These are phyloP conservation scores for Tetracentron sinense DNA, from an alignment of 164 flowering plant species.

Conservation along the genomic window DNA sequence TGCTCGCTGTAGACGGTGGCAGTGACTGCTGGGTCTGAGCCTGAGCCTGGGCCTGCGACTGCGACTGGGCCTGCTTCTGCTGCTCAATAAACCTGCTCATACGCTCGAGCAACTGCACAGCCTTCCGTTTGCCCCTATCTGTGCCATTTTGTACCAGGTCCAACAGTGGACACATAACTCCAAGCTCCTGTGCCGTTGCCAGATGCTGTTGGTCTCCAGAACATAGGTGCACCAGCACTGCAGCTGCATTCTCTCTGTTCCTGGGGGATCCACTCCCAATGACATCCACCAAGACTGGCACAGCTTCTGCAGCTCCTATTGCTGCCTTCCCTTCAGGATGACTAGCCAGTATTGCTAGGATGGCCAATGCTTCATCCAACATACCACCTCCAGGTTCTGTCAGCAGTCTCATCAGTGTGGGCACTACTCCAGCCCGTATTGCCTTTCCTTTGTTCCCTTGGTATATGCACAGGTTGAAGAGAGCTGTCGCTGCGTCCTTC, in stretches of 20 bases:
- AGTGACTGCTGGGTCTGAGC: not conserved
- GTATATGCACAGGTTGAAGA: conserved; percentile 6
- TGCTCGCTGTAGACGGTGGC: not conserved
- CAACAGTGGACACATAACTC: not conserved
- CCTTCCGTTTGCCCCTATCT: conserved; percentile 1
- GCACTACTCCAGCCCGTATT: not conserved
- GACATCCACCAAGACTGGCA: not conserved
- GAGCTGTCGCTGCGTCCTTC: conserved; percentile 3
- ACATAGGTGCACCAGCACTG: no score
- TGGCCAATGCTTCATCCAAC: conserved; percentile 1
- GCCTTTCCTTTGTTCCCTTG: conserved; percentile 5
- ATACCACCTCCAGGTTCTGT: conserved; percentile 3
- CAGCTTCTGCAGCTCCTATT: conserved; percentile 1
- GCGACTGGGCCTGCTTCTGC: not conserved
- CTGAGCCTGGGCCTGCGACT: not conserved
- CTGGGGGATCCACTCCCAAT: conserved; percentile 3
- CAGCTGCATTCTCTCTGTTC: conserved; percentile 6
- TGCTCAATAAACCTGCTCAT: conserved; percentile 1
- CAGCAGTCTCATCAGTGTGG: conserved; percentile 1
- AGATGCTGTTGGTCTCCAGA: not conserved
- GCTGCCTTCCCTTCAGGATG: conserved; percentile 3
- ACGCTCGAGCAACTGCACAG: conserved; percentile 1
- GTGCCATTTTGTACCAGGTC: conserved; percentile 2
- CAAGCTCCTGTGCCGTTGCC: conserved; percentile 1
- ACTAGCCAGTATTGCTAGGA: not conserved